phyloP scores from a whole-genome alignment of 2,329 filamentous ascomycete species.

The Cladosporium sp. region DNA sequence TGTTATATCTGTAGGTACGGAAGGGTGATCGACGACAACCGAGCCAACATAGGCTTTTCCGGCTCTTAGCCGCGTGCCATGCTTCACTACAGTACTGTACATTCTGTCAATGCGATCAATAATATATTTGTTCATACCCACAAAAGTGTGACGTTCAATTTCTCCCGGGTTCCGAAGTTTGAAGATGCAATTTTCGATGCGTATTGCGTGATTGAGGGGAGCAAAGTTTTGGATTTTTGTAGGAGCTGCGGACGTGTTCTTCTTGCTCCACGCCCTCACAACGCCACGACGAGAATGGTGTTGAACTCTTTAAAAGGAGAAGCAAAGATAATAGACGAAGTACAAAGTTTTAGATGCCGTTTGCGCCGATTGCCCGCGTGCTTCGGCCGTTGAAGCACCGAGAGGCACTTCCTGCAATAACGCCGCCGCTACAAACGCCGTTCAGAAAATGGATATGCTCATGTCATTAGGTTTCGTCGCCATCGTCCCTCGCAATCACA shows the following conservation, averaged over 20 bases:
- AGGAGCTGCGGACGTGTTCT: too few species aligned
- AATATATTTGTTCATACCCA: too few species aligned
- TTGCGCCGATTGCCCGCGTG: background rate
- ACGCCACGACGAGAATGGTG: background rate
- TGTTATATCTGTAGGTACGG: conserved; percentile 33
- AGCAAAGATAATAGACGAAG: too few species aligned
- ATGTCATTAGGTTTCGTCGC: background rate
- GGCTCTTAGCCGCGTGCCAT: conserved; percentile 17
- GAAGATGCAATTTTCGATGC: too few species aligned
- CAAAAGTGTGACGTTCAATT: too few species aligned
- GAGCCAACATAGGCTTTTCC: conserved; percentile 39
- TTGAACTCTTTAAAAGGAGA: background rate
- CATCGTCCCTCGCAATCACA: conserved; percentile 9
- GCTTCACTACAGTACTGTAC: too few species aligned
- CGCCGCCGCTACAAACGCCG: background rate
- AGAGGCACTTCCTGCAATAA: background rate
- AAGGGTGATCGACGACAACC: conserved; percentile 39
- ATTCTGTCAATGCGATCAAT: too few species aligned
- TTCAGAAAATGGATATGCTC: background rate
- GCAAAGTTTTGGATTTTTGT: too few species aligned
- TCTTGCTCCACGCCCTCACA: background rate
- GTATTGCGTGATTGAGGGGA: too few species aligned
- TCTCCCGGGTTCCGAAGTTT: too few species aligned
- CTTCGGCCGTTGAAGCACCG: conserved; percentile 5
- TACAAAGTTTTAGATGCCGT: background rate